Percentiles rank a stretch among this genome's conserved stretches.
These are phyloP conservation scores for Phytophthora sansomeana DNA, from an alignment of 352 stramenopile genomes.

Conservation along the genomic window DNA sequence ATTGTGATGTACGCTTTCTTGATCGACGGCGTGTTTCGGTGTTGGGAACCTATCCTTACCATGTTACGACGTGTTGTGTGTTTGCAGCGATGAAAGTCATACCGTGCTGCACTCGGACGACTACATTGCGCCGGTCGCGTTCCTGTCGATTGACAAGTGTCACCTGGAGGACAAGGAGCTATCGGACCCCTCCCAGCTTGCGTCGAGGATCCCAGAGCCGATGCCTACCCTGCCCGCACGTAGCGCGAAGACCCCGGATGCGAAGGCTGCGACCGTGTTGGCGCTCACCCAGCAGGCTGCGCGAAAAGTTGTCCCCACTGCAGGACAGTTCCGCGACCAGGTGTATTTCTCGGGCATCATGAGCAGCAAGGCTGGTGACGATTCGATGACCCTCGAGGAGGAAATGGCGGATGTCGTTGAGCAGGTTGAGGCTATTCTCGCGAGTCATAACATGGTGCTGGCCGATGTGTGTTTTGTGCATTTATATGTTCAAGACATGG, in stretches of 20 bases:
- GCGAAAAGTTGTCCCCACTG: conserved; percentile 33
- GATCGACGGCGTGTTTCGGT: background rate
- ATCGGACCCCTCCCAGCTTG: conserved; percentile 42
- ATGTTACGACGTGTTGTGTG: conserved; percentile 9
- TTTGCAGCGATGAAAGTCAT: conserved; percentile 86
- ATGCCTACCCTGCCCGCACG: conserved; percentile 1
- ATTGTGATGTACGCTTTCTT: conserved; percentile 85
- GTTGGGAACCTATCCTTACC: conserved; percentile 6
- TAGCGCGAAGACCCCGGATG: conserved; percentile 1
- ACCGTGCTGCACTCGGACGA: conserved; percentile 94
- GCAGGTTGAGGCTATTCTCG: conserved; percentile 49
- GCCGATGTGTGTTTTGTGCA: conserved; percentile 97
- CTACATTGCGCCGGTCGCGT: conserved; percentile 92
- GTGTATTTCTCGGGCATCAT: conserved; percentile 73
- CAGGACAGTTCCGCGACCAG: conserved; percentile 69
- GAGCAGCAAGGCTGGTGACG: conserved; percentile 38
- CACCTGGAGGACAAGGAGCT: conserved; percentile 91
- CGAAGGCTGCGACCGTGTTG: conserved; percentile 34
- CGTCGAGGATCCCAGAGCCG: conserved; percentile 41
- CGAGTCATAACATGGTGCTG: conserved; percentile 59
- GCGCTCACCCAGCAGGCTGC: conserved; percentile 18
- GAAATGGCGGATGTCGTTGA: conserved; percentile 71
- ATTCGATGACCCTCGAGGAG: conserved; percentile 55
- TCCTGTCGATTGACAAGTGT: conserved; percentile 92
- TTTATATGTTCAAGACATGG: conserved; percentile 97